phyloP scores from a whole-genome alignment of 495 filamentous ascomycete species.

The Neurospora discreta region DNA sequence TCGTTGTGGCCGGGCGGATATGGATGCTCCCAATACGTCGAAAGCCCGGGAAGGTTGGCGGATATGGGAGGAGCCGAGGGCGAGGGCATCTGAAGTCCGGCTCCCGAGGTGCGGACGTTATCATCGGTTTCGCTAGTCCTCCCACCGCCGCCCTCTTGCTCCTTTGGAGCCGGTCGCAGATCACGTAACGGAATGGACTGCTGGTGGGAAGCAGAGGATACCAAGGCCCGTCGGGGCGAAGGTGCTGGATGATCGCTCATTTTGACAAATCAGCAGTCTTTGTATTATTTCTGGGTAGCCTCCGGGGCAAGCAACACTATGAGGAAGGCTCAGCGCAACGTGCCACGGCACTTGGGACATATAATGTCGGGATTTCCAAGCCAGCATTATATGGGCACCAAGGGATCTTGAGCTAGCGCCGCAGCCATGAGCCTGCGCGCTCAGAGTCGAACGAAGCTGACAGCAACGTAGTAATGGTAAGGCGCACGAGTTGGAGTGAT shows the following conservation, averaged over 20 bases:
- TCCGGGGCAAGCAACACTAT: neutral
- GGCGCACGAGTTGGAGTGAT: too few relatives aligned
- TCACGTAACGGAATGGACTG: slow-evolving; percentile 81
- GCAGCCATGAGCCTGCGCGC: neutral
- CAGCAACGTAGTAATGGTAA: too few relatives aligned
- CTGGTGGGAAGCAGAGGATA: slow-evolving; percentile 26
- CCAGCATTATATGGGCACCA: slow-evolving; percentile 13
- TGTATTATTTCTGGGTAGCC: neutral
- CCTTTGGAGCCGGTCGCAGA: slow-evolving; percentile 51
- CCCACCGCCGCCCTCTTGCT: slow-evolving; percentile 16
- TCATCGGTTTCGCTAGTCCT: slow-evolving; percentile 18
- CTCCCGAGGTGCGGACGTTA: slow-evolving; percentile 18
- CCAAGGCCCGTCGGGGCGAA: slow-evolving; percentile 20
- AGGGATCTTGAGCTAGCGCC: neutral
- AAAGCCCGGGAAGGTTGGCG: slow-evolving; percentile 30
- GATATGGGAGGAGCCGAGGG: slow-evolving; percentile 26
- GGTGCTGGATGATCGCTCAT: slow-evolving; percentile 18
- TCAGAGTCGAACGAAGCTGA: neutral
- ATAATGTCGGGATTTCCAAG: slow-evolving; percentile 1
- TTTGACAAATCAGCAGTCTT: neutral
- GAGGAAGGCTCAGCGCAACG: slow-evolving; percentile 12
- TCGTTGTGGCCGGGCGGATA: slow-evolving; percentile 20
- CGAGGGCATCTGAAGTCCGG: slow-evolving; percentile 3
- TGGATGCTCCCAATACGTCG: slow-evolving; percentile 37
- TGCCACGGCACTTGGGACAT: slow-evolving; percentile 15